These are phyloP conservation scores for Daldinia grandis DNA, from an alignment of 495 filamentous ascomycete species.

Conservation along the genomic window DNA sequence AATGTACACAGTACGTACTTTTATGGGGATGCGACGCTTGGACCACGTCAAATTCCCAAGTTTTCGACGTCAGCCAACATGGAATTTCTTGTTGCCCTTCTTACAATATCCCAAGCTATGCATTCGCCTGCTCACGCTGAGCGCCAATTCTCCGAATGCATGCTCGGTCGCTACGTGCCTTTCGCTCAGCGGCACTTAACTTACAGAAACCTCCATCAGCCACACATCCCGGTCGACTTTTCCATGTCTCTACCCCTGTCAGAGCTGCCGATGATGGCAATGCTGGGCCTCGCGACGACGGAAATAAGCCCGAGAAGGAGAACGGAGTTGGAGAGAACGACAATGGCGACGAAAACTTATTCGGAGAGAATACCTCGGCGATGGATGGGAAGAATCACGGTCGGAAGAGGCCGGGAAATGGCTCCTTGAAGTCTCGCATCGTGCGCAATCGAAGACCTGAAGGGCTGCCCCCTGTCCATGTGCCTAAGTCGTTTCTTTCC, in stretches of 20 bases:
- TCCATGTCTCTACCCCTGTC: conserved; percentile 45
- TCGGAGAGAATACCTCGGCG: conserved; percentile 30
- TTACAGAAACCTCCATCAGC: conserved; percentile 40
- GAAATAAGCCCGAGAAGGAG: conserved; percentile 39
- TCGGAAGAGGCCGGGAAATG: conserved; percentile 42
- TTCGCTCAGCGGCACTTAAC: conserved; percentile 48
- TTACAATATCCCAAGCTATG: conserved; percentile 36
- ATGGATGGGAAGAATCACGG: conserved; percentile 30
- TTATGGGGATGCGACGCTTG: conserved; percentile 14
- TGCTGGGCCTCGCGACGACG: conserved; percentile 27
- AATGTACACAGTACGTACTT: not conserved
- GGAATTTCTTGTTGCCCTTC: conserved; percentile 12
- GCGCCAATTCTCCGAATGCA: conserved; percentile 56
- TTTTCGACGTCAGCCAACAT: conserved; percentile 7
- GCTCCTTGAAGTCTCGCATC: conserved; percentile 51
- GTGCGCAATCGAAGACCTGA: conserved; percentile 51
- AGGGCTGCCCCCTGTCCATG: conserved; percentile 50
- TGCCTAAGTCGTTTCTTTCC: conserved; percentile 57
- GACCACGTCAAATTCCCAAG: conserved; percentile 32
- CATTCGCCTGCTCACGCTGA: conserved; percentile 44
- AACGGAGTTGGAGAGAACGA: conserved; percentile 17
- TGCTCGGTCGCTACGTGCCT: conserved; percentile 46
- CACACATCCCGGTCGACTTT: conserved; percentile 41
- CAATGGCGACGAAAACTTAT: conserved; percentile 27
- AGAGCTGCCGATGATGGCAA: conserved; percentile 43